Evolutionary conservation across 768 basidiomycete species (phyloP).

Genomic region (Rubroboletus pulcherrimus): DNA sequence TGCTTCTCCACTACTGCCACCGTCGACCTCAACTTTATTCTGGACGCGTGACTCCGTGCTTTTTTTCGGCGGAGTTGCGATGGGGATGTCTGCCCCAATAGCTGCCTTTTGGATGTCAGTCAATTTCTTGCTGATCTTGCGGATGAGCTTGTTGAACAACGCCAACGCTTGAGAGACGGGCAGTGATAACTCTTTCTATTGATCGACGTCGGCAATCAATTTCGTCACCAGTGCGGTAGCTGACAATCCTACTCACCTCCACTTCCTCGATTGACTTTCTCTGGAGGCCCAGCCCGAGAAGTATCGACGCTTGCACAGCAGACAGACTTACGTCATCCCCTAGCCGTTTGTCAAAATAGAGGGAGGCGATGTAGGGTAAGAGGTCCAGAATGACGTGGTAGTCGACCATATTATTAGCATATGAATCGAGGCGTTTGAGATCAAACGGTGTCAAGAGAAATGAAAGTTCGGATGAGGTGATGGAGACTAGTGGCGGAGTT

Average conservation of each 20-base stretch:
- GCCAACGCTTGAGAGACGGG: constrained; percentile 87
- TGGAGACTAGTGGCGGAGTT: constrained; percentile 4
- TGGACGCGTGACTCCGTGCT: constrained; percentile 12
- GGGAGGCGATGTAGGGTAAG: constrained; percentile 71
- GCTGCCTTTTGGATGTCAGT: constrained; percentile 77
- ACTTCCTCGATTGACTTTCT: constrained; percentile 86
- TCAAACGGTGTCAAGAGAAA: constrained; percentile 85
- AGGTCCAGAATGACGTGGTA: constrained; percentile 95
- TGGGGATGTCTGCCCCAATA: constrained; percentile 60
- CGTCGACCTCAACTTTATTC: constrained; percentile 11
- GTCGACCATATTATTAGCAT: constrained; percentile 93
- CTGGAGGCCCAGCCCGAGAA: constrained; percentile 87
- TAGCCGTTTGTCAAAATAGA: constrained; percentile 79
- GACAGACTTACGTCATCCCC: constrained; percentile 67
- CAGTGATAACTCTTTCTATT: constrained; percentile 71
- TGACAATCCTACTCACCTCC: constrained; percentile 51
- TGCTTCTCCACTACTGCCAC: constrained; percentile 1
- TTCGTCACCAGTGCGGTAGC: not conserved
- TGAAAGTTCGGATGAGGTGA: constrained; percentile 44
- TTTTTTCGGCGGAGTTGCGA: constrained; percentile 32
- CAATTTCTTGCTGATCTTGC: constrained; percentile 75
- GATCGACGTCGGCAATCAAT: constrained; percentile 1
- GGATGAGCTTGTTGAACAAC: constrained; percentile 85
- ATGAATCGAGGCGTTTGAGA: constrained; percentile 91
- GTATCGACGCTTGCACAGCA: constrained; percentile 87